Percentiles rank a stretch among this genome's conserved stretches.
Evolutionary conservation across 306 rosid species (phyloP).

Genomic region (Lathyrus tuberosus): DNA sequence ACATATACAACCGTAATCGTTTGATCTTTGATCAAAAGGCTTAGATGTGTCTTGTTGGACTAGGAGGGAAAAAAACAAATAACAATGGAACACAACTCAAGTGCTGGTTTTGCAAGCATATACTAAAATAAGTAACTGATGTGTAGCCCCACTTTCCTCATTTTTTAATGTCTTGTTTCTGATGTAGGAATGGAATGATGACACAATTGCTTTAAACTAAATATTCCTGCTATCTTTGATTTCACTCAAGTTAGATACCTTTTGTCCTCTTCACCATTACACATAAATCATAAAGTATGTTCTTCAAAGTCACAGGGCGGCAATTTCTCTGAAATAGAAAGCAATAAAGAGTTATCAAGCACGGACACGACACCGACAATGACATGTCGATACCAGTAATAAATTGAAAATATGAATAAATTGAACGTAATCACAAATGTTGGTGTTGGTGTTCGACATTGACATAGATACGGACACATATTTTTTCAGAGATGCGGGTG

Average conservation of each 20-base stretch:
- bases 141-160: constrained; percentile 36
- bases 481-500: too few species aligned
- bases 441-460: too few species aligned
- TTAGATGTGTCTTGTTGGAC: constrained; percentile 26
- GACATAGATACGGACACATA: too few species aligned
- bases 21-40: too few species aligned
- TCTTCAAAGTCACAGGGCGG: constrained; percentile 38
- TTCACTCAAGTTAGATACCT: constrained; percentile 44
- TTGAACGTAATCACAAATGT: too few species aligned
- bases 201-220: constrained; percentile 40
- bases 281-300: constrained; percentile 39
- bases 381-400: too few species aligned
- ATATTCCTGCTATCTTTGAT: constrained; percentile 45
- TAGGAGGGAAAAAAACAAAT: constrained; percentile 20
- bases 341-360: constrained; percentile 17
- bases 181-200: constrained; percentile 42
- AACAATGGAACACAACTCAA: constrained; percentile 16
- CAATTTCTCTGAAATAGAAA: constrained; percentile 22
- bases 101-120: constrained; percentile 30
- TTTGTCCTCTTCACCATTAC: constrained; percentile 33
- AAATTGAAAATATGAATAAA: too few species aligned
- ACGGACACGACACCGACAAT: too few species aligned
- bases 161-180: constrained; percentile 23
- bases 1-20: too few species aligned
- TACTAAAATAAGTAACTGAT: constrained; percentile 21